phyloP scores from a whole-genome alignment of 768 basidiomycete species.

The Pleurotus tuber-regium region DNA sequence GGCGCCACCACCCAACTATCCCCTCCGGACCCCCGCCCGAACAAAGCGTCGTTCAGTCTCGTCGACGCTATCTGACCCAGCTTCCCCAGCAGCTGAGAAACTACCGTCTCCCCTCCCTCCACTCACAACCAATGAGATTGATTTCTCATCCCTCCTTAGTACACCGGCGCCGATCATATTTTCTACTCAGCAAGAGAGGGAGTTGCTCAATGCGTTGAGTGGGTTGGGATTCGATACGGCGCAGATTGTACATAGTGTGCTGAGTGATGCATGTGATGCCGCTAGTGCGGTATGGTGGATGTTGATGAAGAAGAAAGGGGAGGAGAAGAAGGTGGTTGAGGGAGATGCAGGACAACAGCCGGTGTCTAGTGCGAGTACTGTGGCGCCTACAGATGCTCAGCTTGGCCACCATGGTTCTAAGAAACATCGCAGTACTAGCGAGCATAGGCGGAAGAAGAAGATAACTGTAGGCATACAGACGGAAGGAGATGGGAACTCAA shows the following conservation, averaged over 20 bases:
- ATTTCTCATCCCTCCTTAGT: constrained; percentile 62
- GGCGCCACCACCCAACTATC: constrained; percentile 51
- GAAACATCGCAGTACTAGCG: constrained; percentile 16
- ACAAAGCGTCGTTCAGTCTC: constrained; percentile 96
- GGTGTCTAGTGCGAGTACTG: constrained; percentile 10
- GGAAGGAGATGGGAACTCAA: constrained; percentile 27
- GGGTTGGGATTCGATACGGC: constrained; percentile 87
- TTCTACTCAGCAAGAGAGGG: constrained; percentile 77
- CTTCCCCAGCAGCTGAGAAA: constrained; percentile 50
- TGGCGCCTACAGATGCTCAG: constrained; percentile 15
- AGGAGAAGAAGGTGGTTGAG: constrained; percentile 53
- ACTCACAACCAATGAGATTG: constrained; percentile 42
- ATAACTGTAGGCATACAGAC: constrained; percentile 44
- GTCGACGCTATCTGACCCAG: constrained; percentile 71
- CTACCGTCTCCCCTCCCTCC: constrained; percentile 31
- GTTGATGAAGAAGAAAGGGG: constrained; percentile 78
- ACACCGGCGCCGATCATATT: constrained; percentile 82
- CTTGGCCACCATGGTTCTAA: constrained; percentile 14
- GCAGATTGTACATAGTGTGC: constrained; percentile 93
- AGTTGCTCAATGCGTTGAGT: constrained; percentile 73
- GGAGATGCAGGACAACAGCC: constrained; percentile 18
- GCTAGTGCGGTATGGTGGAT: constrained; percentile 97
- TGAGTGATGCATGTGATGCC: constrained; percentile 89
- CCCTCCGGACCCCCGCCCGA: constrained; percentile 86
- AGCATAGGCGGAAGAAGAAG: constrained; percentile 23